These are phyloP conservation scores for Alopecurus myosuroides DNA, from an alignment of 176 grass and related monocot species.

Conservation along the genomic window DNA sequence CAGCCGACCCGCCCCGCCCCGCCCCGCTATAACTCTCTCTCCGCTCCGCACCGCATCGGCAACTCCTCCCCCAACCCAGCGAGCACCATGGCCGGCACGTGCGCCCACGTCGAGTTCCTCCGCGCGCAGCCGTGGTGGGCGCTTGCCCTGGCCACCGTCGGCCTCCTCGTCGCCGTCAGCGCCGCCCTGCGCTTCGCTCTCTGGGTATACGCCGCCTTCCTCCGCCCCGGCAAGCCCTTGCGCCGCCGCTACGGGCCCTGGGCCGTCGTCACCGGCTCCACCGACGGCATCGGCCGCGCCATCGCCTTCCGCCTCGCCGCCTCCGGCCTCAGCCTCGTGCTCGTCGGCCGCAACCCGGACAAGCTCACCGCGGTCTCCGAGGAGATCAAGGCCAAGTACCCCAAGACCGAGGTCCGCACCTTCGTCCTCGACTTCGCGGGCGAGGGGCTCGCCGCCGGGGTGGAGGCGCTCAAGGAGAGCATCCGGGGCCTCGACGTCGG, in stretches of 20 bases:
- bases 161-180: constrained; percentile 41
- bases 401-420: constrained; percentile 47
- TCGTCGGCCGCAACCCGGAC: constrained; percentile 79
- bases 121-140: constrained; percentile 67
- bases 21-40: background rate
- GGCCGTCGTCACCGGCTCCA: constrained; percentile 85
- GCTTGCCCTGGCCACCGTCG: constrained; percentile 47
- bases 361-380: constrained; percentile 57
- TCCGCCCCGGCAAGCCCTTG: constrained; percentile 78
- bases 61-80: background rate
- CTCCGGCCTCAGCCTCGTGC: constrained; percentile 60
- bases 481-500: constrained; percentile 74
- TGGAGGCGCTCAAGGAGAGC: constrained; percentile 42
- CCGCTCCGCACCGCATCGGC: background rate
- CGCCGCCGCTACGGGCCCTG: constrained; percentile 79
- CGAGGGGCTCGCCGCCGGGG: constrained; percentile 53
- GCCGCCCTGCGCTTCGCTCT: constrained; percentile 44
- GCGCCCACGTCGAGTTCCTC: constrained; percentile 74
- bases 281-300: constrained; percentile 81
- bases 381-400: constrained; percentile 58
- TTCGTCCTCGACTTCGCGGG: constrained; percentile 74
- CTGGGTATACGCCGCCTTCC: constrained; percentile 74
- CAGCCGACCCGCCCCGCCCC: background rate
- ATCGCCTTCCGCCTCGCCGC: constrained; percentile 71
- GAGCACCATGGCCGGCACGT: constrained; percentile 44